These are phyloP conservation scores for Phytopythium helicoides DNA, from an alignment of 352 stramenopile species.

Conservation along the genomic window DNA sequence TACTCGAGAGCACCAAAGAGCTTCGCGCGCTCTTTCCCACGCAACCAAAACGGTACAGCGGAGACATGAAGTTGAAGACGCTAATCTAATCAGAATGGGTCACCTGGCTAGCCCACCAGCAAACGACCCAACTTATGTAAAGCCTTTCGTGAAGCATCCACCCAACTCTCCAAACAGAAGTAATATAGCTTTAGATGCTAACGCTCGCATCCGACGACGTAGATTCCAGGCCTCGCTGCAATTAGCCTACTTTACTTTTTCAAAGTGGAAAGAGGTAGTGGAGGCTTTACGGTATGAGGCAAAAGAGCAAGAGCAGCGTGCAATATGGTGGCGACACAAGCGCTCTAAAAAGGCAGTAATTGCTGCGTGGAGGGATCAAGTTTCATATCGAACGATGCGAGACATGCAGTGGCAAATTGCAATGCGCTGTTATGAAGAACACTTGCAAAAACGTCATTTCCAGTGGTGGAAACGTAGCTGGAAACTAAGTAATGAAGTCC, in stretches of 20 bases:
- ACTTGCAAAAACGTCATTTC: no score
- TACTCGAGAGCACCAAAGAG: background rate
- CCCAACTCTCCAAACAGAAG: no score
- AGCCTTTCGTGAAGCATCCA: no score
- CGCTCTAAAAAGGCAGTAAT: background rate
- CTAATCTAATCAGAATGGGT: no score
- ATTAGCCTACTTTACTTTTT: slow-evolving; percentile 5
- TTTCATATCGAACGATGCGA: background rate
- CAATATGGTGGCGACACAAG: background rate
- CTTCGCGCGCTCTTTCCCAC: background rate
- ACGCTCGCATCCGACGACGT: background rate
- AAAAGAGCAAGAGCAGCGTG: background rate
- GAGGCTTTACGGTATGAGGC: background rate
- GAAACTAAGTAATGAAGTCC: no score
- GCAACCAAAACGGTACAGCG: background rate
- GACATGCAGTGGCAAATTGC: no score
- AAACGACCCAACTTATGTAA: no score
- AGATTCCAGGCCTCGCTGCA: slow-evolving; percentile 4
- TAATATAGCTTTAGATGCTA: background rate
- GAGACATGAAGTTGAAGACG: background rate
- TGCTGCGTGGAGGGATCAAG: background rate
- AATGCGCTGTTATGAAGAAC: no score
- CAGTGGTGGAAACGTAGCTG: no score
- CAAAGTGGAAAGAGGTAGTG: background rate
- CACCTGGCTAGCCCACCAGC: no score